Base-by-base conservation (phyloP, 768 basidiomycete species). In the Tricholoma hemisulphureum region DNA sequence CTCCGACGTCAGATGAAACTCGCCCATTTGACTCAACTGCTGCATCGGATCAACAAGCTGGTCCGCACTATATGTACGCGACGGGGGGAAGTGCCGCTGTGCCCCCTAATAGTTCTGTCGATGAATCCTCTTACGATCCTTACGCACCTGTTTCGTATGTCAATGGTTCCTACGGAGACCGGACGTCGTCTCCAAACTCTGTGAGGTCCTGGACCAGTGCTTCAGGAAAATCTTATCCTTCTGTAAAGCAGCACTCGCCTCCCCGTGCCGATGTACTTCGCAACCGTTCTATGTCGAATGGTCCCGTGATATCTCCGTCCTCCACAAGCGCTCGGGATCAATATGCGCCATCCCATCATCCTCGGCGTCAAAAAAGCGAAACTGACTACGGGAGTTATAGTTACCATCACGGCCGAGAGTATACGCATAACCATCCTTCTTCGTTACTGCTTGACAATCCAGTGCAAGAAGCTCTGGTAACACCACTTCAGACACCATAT, bases 401-500 rank as follows among this genome's bases (percentile, higher is more conserved):
- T n/a, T 61, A 68, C 48, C 61, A 64, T 11, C 57, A 62, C 31
- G 55, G 53, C 21, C 67, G 65, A 31, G 63, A 62, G 20, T 59
- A 35, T 14, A 55, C 46, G 46, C 58, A 55, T 18, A 59, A 45
- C 49, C 53, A 65, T 50, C 56, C 58, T 18, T 58, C 67, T 54
- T 16, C 57, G 13, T 41, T 51, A 31, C 32, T 24, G 8, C 52
- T 49, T 32, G 66, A 69, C 26, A 14, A 61, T 31, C 57, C 59
- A 20, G 57, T 64, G 6, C 76, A 79, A 56, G 79, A 80, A 57
- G 43, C 74, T 34, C 53, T 63, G 14, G 60, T 74, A 11, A 77
- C 73, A 46, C 69, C 78, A 9, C 72, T 76, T 13, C 81, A 81
- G 46, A 74, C 78, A 3, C 80, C 83, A 13, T 94, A 94, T 70